Percentiles rank a stretch among this genome's conserved stretches.
These are phyloP conservation scores for Fusarium devonianum DNA, from an alignment of 2,329 filamentous ascomycete species.

Conservation along the genomic window DNA sequence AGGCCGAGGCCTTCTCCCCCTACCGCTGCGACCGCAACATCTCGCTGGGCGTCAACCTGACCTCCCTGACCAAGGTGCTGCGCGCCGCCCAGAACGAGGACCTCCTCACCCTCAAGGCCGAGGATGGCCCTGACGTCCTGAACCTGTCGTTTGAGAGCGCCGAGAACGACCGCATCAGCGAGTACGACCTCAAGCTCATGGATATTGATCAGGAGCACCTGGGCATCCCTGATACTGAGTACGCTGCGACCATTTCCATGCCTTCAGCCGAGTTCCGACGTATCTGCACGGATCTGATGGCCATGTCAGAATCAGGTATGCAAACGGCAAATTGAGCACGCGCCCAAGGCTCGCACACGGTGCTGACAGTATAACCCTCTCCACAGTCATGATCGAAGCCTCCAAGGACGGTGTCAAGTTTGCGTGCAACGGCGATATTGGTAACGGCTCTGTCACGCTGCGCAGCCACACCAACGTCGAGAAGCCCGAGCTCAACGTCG, in stretches of 20 bases:
- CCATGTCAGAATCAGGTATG: conserved; percentile 94
- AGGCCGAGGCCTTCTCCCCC: conserved; percentile 90
- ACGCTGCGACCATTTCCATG: conserved; percentile 89
- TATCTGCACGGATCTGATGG: conserved; percentile 90
- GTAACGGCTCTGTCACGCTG: conserved; percentile 91
- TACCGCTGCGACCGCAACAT: conserved; percentile 99
- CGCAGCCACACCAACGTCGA: conserved; percentile 89
- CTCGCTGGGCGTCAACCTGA: conserved; percentile 95
- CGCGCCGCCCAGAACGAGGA: conserved; percentile 94
- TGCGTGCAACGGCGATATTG: conserved; percentile 90
- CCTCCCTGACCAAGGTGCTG: conserved; percentile 95
- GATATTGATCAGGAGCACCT: conserved; percentile 99
- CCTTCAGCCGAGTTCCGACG: conserved; percentile 89
- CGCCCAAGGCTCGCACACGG: not conserved
- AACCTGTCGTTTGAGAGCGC: conserved; percentile 95
- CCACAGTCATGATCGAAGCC: conserved; percentile 88
- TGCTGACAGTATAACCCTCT: conserved; percentile 5
- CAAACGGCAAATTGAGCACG: too few relatives aligned
- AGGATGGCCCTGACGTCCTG: conserved; percentile 93
- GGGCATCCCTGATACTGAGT: conserved; percentile 99
- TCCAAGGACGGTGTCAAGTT: conserved; percentile 98
- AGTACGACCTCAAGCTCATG: conserved; percentile 99
- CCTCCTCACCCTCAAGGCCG: conserved; percentile 94
- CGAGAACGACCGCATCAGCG: conserved; percentile 88
- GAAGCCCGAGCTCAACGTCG: conserved; percentile 83